These are phyloP conservation scores for Neonectria punicea DNA, from an alignment of 2,329 filamentous ascomycete species.

Conservation along the genomic window DNA sequence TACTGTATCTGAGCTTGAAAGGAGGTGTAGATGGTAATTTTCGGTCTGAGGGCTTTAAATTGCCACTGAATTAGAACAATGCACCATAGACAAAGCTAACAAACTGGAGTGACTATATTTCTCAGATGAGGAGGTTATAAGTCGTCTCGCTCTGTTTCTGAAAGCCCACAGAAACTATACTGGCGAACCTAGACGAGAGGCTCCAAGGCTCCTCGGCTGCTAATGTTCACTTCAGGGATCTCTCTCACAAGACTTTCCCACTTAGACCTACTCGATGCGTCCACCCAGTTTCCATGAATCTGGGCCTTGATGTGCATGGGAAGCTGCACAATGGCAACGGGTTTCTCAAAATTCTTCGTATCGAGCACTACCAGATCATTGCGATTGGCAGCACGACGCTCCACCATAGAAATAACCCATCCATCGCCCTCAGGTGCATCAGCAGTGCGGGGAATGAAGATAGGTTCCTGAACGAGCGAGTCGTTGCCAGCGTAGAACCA, in stretches of 20 bases:
- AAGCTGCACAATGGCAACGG: constrained; percentile 21
- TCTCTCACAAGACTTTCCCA: constrained; percentile 8
- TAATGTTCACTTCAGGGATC: constrained; percentile 1
- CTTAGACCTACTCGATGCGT: neutral
- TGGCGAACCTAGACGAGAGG: neutral
- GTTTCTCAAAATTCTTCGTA: constrained; percentile 18
- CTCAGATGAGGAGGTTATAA: too few species aligned
- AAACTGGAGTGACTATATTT: too few species aligned
- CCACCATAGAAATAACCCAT: constrained; percentile 15
- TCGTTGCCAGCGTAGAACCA: constrained; percentile 26
- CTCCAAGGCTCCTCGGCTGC: constrained; percentile 6
- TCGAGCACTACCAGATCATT: constrained; percentile 27
- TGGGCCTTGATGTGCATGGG: constrained; percentile 24
- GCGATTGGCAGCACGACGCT: constrained; percentile 7
- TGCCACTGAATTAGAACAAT: too few species aligned
- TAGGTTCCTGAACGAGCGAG: constrained; percentile 18
- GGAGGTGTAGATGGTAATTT: too few species aligned
- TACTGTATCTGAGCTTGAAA: too few species aligned
- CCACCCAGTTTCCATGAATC: constrained; percentile 28
- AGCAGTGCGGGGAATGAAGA: constrained; percentile 18
- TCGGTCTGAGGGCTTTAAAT: too few species aligned
- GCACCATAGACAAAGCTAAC: too few species aligned
- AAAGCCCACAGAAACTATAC: neutral
- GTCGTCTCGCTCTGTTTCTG: too few species aligned
- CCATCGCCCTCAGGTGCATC: constrained; percentile 25